Evolutionary conservation across 768 basidiomycete genomes (phyloP), one percentile per base, ranked within the genome.

Genomic region (Xanthoconium stramineum): DNA sequence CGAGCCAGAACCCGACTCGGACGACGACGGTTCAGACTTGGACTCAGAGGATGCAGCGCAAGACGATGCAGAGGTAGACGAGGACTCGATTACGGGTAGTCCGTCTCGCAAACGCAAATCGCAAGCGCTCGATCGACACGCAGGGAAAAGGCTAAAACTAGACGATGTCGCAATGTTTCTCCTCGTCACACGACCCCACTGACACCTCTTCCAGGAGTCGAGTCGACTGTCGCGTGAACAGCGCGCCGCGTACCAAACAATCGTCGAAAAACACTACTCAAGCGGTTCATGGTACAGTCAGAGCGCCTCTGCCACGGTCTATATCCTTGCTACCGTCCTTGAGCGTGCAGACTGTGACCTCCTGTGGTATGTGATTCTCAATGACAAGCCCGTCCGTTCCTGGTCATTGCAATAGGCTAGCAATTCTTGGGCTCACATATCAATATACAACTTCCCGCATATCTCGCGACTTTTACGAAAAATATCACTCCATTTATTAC

Each of bases 341-440:
- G 94, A 95, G 65, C 84, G 95, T 35, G 89, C 88, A 12, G 96
- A 98, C 70, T 92, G 94, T 65, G 94, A 98, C 70, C 79, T 95
- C 8, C 77, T 98, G 45, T 99, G 97, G 97, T 94, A 65, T 47
- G 78, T 62, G 32, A 15, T 19, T 37, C 39, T 52, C 37, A 15
- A 6, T 46, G 29, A 32, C 19, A 10, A 30, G 15, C 42, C 45
- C 50, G 56, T 32, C 33, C 13, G 47, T 44, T 19, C 35, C 47
- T 55, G 19, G 24, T 67, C 59, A 58, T 53, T 6, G 0, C 33
- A 11, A 13, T 67, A 94, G 93, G 93, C 80, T 95, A 33, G 92
- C 94, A 10, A 94, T 98, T 60, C 80, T 98, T 45, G 94, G 94
- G 42, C 79, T 98, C 35, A 98, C 97, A 17, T 87, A 85, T 69